Conservation (phyloP, 148 eudicot species). For the Chenopodium berlandieri region DNA sequence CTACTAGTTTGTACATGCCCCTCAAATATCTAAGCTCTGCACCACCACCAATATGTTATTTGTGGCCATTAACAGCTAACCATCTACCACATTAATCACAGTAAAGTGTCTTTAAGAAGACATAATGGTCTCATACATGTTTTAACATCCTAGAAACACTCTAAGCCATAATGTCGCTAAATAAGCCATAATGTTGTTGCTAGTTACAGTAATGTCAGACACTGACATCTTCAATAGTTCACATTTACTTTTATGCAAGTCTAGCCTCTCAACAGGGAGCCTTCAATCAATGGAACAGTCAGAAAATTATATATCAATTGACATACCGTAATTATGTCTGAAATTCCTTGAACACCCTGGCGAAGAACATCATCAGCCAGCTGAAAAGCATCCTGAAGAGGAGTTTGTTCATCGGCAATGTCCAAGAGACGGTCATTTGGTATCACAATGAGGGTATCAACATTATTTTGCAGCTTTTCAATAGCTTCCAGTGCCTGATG, state of each 20-base stretch:
- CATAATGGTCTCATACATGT: not conserved
- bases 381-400: slow-evolving; percentile 94
- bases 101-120: not conserved
- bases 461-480: slow-evolving; percentile 91
- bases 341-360: slow-evolving; percentile 97
- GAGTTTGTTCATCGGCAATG: slow-evolving; percentile 90
- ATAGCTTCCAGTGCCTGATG: slow-evolving; percentile 94
- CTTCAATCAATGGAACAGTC: not conserved
- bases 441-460: slow-evolving; percentile 95
- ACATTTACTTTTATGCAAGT: not conserved
- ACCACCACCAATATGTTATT: not conserved
- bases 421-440: slow-evolving; percentile 95
- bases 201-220: no score
- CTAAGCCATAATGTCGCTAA: not conserved
- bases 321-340: slow-evolving; percentile 94
- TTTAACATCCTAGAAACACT: not conserved
- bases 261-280: no score
- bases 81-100: not conserved
- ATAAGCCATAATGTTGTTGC: not conserved
- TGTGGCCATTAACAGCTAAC: not conserved
- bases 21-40: not conserved
- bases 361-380: slow-evolving; percentile 99
- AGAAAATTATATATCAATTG: not conserved
- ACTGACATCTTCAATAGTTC: not conserved
- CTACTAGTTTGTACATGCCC: not conserved